A percentile compares a stretch with the other conserved stretches of the same genome.
These are phyloP conservation scores for Fusarium sarcochroum DNA, from an alignment of 2,329 filamentous ascomycete genomes.

Conservation along the genomic window DNA sequence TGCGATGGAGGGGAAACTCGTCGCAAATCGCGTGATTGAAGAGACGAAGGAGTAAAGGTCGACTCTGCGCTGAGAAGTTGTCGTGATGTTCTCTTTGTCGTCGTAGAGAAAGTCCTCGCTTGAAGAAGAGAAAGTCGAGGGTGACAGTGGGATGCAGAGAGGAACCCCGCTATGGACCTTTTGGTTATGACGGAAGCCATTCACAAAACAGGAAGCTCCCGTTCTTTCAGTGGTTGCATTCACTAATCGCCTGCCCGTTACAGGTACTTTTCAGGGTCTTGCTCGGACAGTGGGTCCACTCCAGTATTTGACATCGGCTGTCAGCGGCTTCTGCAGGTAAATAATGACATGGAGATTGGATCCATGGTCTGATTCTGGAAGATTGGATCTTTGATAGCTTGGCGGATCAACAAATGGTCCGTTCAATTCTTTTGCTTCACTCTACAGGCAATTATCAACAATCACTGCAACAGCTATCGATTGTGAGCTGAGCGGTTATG, in stretches of 20 bases:
- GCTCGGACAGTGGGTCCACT: constrained; percentile 2
- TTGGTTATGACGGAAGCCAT: constrained; percentile 37
- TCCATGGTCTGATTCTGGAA: background rate
- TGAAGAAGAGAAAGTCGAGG: constrained; percentile 8
- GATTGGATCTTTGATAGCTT: background rate
- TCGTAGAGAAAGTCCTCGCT: constrained; percentile 6
- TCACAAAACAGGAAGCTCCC: constrained; percentile 45
- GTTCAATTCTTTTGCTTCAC: background rate
- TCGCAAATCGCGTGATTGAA: background rate
- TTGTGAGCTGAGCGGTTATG: too few species aligned
- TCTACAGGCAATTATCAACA: too few species aligned
- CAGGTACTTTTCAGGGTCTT: constrained; percentile 33
- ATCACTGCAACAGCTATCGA: too few species aligned
- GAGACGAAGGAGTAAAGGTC: background rate
- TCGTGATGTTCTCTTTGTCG: background rate
- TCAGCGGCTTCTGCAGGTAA: constrained; percentile 42
- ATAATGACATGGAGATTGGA: background rate
- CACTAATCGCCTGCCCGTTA: constrained; percentile 34
- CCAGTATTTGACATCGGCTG: constrained; percentile 31
- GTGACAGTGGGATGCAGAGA: constrained; percentile 23
- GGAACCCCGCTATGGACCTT: constrained; percentile 40
- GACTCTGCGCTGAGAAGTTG: background rate
- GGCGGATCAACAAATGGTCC: constrained; percentile 13
- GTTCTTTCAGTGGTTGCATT: constrained; percentile 31
- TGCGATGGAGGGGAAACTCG: constrained; percentile 1